Evolutionary conservation across 2,329 filamentous ascomycete genomes (phyloP).

Genomic region (Curvularia lunata): DNA sequence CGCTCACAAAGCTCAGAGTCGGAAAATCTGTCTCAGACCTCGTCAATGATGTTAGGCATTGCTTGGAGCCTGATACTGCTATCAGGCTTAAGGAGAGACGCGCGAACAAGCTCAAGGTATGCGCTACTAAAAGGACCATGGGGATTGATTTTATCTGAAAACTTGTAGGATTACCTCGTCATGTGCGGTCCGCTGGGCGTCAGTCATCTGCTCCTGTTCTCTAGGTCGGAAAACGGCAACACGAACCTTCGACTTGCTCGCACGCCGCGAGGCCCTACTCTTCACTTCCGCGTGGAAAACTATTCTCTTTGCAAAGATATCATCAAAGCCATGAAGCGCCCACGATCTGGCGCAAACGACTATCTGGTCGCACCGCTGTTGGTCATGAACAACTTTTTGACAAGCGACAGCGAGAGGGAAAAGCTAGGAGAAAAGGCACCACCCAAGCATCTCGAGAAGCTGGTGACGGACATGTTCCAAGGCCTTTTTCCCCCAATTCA

Average conservation of each 20-base stretch:
- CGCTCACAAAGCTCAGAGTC: constrained; percentile 54
- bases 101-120: constrained; percentile 18
- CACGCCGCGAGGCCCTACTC: constrained; percentile 86
- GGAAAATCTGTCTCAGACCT: constrained; percentile 90
- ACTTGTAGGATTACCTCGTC: constrained; percentile 86
- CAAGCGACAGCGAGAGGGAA: constrained; percentile 57
- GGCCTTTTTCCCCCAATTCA: constrained; percentile 96
- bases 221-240: constrained; percentile 85
- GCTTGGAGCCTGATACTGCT: constrained; percentile 97
- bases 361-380: constrained; percentile 85
- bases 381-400: constrained; percentile 97
- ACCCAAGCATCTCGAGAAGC: constrained; percentile 91
- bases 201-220: constrained; percentile 91
- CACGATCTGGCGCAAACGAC: constrained; percentile 78
- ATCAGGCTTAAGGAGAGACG: constrained; percentile 72
- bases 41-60: constrained; percentile 84
- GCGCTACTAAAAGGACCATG: not conserved
- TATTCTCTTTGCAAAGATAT: constrained; percentile 96
- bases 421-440: constrained; percentile 63
- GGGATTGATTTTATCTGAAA: constrained; percentile 77
- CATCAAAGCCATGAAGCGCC: constrained; percentile 79
- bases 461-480: constrained; percentile 93
- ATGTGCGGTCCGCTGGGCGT: constrained; percentile 96
- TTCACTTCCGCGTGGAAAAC: constrained; percentile 92
- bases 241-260: constrained; percentile 88